A percentile compares a stretch with the other conserved stretches of the same genome.
Evolutionary conservation across 306 rosid genomes (phyloP).

Genomic region (Coriaria nepalensis): DNA sequence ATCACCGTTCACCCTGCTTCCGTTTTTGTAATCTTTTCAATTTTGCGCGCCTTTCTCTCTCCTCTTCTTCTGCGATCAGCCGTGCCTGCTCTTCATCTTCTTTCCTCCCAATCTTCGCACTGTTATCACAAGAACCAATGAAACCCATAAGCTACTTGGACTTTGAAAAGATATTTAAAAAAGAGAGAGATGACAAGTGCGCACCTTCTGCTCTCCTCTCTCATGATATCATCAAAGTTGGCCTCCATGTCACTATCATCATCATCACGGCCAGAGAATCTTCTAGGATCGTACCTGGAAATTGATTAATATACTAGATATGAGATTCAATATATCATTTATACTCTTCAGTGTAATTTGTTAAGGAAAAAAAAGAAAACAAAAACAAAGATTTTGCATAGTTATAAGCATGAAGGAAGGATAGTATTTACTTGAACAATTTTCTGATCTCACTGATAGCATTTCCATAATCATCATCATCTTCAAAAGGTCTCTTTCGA

Average conservation of each 20-base stretch:
- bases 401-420: neutral
- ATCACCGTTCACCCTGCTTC: no score
- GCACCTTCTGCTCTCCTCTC: slow-evolving; percentile 68
- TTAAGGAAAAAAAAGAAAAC: no score
- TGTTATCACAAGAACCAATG: slow-evolving; percentile 9
- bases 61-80: slow-evolving; percentile 42
- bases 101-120: slow-evolving; percentile 32
- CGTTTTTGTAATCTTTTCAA: slow-evolving; percentile 4
- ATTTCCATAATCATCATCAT: slow-evolving; percentile 22
- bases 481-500: slow-evolving; percentile 26
- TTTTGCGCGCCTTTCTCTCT: slow-evolving; percentile 22
- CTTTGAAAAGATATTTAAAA: no score
- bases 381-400: neutral
- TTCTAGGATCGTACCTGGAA: slow-evolving; percentile 54
- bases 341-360: no score
- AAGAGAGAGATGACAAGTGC: neutral
- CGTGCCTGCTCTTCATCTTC: slow-evolving; percentile 62
- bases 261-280: slow-evolving; percentile 30
- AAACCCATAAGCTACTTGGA: no score
- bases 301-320: neutral
- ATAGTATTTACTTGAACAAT: slow-evolving; percentile 42
- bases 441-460: slow-evolving; percentile 45
- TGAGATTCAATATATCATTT: neutral
- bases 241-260: slow-evolving; percentile 75
- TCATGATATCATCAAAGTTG: slow-evolving; percentile 54